These are phyloP conservation scores for Spiraea crenata DNA, from an alignment of 331 rosid species.

Conservation along the genomic window DNA sequence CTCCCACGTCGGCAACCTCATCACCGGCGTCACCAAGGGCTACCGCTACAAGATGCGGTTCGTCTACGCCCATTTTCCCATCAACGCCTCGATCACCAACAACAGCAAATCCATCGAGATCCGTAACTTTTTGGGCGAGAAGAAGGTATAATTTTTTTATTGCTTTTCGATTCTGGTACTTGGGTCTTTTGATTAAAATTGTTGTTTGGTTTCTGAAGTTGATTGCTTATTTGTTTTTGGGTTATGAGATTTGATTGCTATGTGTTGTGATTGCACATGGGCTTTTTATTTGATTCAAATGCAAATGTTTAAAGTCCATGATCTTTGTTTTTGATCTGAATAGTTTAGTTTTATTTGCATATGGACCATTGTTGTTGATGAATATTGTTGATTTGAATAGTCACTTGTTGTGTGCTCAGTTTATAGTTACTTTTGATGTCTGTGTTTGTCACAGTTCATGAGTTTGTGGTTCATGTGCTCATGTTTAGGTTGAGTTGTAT, in stretches of 20 bases:
- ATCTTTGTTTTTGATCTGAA: not conserved
- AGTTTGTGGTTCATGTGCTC: not conserved
- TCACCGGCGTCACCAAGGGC: constrained; percentile 79
- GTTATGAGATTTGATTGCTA: not conserved
- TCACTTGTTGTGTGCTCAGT: not conserved
- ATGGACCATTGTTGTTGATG: not conserved
- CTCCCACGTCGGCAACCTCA: constrained; percentile 69
- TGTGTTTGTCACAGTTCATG: not conserved
- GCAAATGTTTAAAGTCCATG: not conserved
- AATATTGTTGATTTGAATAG: not conserved
- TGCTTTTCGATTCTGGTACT: not conserved
- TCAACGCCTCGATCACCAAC: constrained; percentile 62
- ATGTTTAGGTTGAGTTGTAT: no score
- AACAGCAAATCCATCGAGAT: constrained; percentile 51
- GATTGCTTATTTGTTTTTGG: not conserved
- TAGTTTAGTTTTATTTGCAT: not conserved
- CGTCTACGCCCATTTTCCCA: constrained; percentile 80
- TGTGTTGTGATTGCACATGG: not conserved
- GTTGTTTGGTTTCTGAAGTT: not conserved
- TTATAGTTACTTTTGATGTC: not conserved
- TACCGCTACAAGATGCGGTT: constrained; percentile 86
- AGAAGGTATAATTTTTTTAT: constrained; percentile 42
- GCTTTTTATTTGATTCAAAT: not conserved
- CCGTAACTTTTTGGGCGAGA: constrained; percentile 79
- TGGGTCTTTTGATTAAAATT: not conserved